Evolutionary conservation across 2,329 filamentous ascomycete species (phyloP).

Genomic region (Aspergillus japonicus): DNA sequence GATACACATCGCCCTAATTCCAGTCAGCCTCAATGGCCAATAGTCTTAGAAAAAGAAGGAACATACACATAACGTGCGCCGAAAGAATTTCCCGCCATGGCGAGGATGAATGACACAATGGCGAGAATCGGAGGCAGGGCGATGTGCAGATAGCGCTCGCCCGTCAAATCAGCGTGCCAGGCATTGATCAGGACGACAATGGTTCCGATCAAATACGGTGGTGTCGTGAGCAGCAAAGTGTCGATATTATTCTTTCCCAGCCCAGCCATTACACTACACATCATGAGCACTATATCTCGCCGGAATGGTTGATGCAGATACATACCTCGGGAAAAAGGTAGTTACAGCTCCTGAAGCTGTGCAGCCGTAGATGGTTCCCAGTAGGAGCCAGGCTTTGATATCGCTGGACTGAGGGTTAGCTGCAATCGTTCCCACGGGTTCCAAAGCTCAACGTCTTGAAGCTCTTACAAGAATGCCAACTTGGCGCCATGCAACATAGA

Average conservation of each 20-base stretch:
- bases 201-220: not conserved
- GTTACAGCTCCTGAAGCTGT: not conserved
- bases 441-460: not conserved
- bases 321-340: not conserved
- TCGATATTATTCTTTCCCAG: not conserved
- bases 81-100: not conserved
- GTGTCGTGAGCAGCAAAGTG: slow-evolving; percentile 1
- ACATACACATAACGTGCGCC: not conserved
- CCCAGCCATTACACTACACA: not conserved
- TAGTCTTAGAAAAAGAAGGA: too few relatives aligned
- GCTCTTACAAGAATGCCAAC: not conserved
- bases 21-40: not conserved
- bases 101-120: not conserved
- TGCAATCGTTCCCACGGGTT: not conserved
- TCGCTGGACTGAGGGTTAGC: not conserved
- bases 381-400: not conserved
- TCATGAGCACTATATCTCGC: too few relatives aligned
- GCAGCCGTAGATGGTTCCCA: not conserved
- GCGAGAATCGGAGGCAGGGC: not conserved
- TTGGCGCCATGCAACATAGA: slow-evolving; percentile 50
- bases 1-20: not conserved
- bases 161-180: not conserved
- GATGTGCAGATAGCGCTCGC: not conserved
- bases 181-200: not conserved
- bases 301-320: too few relatives aligned